phyloP scores from a whole-genome alignment of 208 protist genomes.

The Angomonas deanei region DNA sequence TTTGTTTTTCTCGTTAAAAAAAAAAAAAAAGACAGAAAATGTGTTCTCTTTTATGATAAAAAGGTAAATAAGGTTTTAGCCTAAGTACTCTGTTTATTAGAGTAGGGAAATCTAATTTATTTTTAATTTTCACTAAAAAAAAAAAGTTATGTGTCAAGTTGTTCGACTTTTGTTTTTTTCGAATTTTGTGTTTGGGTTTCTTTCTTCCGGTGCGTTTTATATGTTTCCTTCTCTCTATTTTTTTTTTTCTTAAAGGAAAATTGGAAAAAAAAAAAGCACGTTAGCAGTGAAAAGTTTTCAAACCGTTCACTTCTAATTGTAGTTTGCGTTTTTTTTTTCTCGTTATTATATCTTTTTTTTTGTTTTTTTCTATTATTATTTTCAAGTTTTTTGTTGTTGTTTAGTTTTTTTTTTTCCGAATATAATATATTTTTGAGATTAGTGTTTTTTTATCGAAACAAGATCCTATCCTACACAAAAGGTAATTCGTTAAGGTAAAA shows the following conservation, averaged over 20 bases:
- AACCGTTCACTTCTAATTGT: not conserved
- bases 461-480: too few relatives aligned
- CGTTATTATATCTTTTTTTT: not conserved
- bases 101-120: slow-evolving; percentile 2
- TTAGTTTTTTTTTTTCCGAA: not conserved
- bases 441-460: too few relatives aligned
- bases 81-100: too few relatives aligned
- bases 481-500: too few relatives aligned
- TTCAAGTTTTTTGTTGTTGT: slow-evolving; percentile 7
- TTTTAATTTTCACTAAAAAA: not conserved
- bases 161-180: not conserved
- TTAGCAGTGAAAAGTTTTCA: not conserved
- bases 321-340: slow-evolving; percentile 3
- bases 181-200: not conserved
- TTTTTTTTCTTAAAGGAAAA: slow-evolving; percentile 9
- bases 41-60: too few relatives aligned
- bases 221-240: slow-evolving; percentile 16
- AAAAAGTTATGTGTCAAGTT: not conserved
- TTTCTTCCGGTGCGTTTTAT: not conserved
- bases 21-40: slow-evolving; percentile 3
- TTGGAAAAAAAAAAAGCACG: slow-evolving; percentile 8
- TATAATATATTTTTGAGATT: too few relatives aligned
- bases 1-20: slow-evolving; percentile 10
- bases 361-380: not conserved
- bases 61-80: too few relatives aligned